These are phyloP conservation scores for Candida orba DNA, from an alignment of 805 yeast species.

Conservation along the genomic window DNA sequence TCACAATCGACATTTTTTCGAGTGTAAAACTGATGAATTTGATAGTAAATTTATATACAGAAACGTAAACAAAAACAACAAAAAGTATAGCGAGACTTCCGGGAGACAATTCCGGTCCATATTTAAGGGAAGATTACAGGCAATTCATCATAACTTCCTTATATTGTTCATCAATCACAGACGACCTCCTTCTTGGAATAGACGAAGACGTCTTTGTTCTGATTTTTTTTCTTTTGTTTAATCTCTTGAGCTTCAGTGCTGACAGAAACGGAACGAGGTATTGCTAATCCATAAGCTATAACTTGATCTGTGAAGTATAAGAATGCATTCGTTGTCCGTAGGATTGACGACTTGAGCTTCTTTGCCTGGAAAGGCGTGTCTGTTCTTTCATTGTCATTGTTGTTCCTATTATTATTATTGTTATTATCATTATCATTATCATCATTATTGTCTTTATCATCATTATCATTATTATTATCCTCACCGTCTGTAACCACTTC, in stretches of 20 bases:
- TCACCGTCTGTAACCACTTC: slow-evolving; percentile 12
- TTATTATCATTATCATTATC: slow-evolving; percentile 3
- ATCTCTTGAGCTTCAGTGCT: slow-evolving; percentile 12
- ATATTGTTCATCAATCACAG: too few relatives aligned
- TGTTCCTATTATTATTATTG: not conserved
- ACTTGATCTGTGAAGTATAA: slow-evolving; percentile 43
- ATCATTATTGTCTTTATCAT: slow-evolving; percentile 7
- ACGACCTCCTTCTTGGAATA: slow-evolving; percentile 37
- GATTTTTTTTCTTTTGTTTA: slow-evolving; percentile 15
- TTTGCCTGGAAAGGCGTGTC: slow-evolving; percentile 1
- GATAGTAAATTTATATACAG: too few relatives aligned
- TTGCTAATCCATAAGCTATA: slow-evolving; percentile 52
- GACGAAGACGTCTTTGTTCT: slow-evolving; percentile 33
- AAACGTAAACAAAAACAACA: not conserved
- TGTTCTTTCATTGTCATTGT: slow-evolving; percentile 1
- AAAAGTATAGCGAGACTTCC: not conserved
- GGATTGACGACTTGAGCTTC: slow-evolving; percentile 20
- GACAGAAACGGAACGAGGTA: slow-evolving; percentile 40
- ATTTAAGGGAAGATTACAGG: not conserved
- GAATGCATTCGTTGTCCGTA: slow-evolving; percentile 31
- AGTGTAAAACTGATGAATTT: too few relatives aligned
- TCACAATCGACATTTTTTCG: slow-evolving; percentile 34
- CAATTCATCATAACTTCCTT: too few relatives aligned
- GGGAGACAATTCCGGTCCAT: not conserved
- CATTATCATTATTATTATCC: slow-evolving; percentile 12